Percentiles rank a stretch among this genome's conserved stretches.
These are phyloP conservation scores for Neocatenulostroma microsporum DNA, from an alignment of 2,329 filamentous ascomycete species.

Conservation along the genomic window DNA sequence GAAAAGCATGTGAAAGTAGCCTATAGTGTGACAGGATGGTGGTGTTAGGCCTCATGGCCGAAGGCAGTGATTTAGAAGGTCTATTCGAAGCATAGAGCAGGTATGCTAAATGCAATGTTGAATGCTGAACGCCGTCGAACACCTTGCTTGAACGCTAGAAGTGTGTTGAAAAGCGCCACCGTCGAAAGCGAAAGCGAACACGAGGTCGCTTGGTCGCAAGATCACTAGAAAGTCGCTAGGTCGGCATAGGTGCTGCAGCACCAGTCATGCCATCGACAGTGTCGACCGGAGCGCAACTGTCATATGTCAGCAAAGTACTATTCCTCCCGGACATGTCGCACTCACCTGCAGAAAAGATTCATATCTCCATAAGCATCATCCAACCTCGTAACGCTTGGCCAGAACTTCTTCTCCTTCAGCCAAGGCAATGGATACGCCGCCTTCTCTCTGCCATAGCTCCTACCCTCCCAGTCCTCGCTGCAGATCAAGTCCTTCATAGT, in stretches of 20 bases:
- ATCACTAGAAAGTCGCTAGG: constrained; percentile 12
- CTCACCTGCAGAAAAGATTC: constrained; percentile 79
- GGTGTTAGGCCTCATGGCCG: too few species aligned
- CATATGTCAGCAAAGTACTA: constrained; percentile 5
- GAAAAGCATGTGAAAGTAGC: too few species aligned
- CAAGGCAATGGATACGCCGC: constrained; percentile 81
- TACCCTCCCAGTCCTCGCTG: constrained; percentile 66
- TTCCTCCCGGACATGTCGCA: too few species aligned
- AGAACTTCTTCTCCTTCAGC: constrained; percentile 94
- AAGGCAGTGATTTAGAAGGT: too few species aligned
- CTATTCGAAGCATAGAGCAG: too few species aligned
- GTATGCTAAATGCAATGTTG: constrained; percentile 8
- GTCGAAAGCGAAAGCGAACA: background rate
- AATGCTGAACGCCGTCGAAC: constrained; percentile 3
- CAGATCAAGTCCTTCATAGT: constrained; percentile 70
- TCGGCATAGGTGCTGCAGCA: constrained; percentile 24
- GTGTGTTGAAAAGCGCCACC: constrained; percentile 1
- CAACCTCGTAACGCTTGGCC: constrained; percentile 77
- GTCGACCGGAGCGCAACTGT: constrained; percentile 68
- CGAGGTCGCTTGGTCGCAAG: too few species aligned
- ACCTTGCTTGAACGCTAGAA: constrained; percentile 9
- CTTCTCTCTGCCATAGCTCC: constrained; percentile 71
- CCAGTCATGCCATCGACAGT: constrained; percentile 34
- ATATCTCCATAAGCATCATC: constrained; percentile 86
- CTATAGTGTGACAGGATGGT: too few species aligned